A percentile compares a stretch with the other conserved stretches of the same genome.
phyloP scores from a whole-genome alignment of 148 eudicot species.

The Spergularia marina region DNA sequence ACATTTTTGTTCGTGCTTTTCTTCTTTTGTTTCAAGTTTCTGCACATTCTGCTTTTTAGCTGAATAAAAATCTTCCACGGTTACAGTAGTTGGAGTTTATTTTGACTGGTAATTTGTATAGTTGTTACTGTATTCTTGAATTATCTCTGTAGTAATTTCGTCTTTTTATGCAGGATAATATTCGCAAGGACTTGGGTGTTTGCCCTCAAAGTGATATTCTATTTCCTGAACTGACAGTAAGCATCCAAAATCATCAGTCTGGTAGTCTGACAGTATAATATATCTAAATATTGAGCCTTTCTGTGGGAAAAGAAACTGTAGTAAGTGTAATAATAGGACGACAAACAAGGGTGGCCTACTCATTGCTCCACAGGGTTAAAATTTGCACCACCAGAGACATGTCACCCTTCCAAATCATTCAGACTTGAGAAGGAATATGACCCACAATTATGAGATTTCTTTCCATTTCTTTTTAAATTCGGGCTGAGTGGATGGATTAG shows the following conservation, averaged over 20 bases:
- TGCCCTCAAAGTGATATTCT: slow-evolving; percentile 98
- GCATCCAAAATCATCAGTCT: slow-evolving; percentile 22
- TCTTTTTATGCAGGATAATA: slow-evolving; percentile 58
- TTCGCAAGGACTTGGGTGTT: slow-evolving; percentile 92
- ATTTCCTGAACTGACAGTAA: slow-evolving; percentile 89
- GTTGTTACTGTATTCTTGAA: not conserved
- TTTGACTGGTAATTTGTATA: not conserved
- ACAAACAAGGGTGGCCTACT: not conserved
- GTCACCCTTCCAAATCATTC: not conserved
- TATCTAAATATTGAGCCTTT: no score
- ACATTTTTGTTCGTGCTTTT: no score
- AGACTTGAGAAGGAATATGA: not conserved
- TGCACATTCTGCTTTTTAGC: no score
- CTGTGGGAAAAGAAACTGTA: not conserved
- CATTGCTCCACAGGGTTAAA: not conserved
- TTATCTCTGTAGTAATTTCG: not conserved
- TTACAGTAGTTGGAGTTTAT: not conserved
- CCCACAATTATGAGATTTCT: not conserved
- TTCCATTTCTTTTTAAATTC: not conserved
- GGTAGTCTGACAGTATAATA: not conserved
- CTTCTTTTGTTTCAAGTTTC: no score
- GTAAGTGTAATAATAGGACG: not conserved
- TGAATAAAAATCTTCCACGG: no score
- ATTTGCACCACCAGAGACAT: not conserved
- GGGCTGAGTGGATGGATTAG: not conserved